Evolutionary conservation across 1,284 basidiomycete genomes (phyloP), one percentile per base, ranked within the genome.

Genomic region (Meira miltonrushii): DNA sequence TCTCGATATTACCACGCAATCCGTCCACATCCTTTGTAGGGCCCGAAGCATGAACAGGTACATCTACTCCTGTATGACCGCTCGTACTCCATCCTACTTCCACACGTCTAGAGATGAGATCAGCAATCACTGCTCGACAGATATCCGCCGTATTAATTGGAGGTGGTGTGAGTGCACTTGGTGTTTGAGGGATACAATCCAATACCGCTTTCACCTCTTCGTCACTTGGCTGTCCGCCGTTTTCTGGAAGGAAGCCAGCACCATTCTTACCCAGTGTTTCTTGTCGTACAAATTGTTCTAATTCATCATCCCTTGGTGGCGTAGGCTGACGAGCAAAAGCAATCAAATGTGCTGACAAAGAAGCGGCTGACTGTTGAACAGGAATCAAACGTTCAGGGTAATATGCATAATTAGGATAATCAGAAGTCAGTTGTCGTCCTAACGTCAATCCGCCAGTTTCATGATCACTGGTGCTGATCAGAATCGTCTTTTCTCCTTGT

Each of bases 361-460:
- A 68, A 2, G 69, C 65, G 12, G 78, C 71, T 39, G 78, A 78
- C 44, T 74, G 72, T 19, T 73, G 79, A 1, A 74, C 79, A 48
- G 75, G 72, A 40, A 66, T 46, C 21, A 80, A 57, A 1, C 69
- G 67, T 37, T 78, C 72, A 8, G 80, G 80, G 46, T 78, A 80
- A 67, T 77, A 79, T 13, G 64, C 66, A 47, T 73, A 73, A 59
- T 73, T 79, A 53, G 79, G 79, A 11, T 64, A 67, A 12, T 66
- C 64, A 2, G 56, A 46, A 3, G 57, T 67, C 7, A 81, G 61
- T 55, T 80, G 79, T 39, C 78, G 54, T 1, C 78, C 79, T 1
- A 81, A 57, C 1, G 78, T 64, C 2, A 81, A 57, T 0, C 80
- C 80, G 15, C 80, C 80, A 8, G 80, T 80, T 59, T 80, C 79